Evolutionary conservation across 2,329 filamentous ascomycete genomes (phyloP), one percentile per base, ranked within the genome.

Genomic region (Neonectria faginata): DNA sequence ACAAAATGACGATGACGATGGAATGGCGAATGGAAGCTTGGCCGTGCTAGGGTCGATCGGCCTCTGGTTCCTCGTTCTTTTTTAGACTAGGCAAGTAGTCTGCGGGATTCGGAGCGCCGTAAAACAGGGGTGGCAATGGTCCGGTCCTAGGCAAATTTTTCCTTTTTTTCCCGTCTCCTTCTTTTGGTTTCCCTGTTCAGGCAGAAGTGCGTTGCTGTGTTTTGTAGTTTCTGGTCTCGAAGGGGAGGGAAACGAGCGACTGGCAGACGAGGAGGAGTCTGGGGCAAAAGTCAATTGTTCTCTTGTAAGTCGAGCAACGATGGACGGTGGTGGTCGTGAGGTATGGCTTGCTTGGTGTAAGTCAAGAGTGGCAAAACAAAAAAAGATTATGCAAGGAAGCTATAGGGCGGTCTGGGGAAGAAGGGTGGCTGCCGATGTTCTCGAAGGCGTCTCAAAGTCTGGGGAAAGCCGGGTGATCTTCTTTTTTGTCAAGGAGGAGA

Each of bases 31-130:
- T 59, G 47, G 57, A 52, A 59, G 57, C 59, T 61, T 67, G 67
- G 66, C 63, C 41, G 66, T 62, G 47, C 66, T 64, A 58, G 63
- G 67, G 48, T 69, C 66, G 64, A 66, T 63, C 58, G 66, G 62
- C 64, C 52, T 48, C 44, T 6, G 22, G 22, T 6, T 57, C 48
- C 11, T 39, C 14, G 14, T 16, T 39, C 14, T n/a, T 39, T n/a
- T 39, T 39, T 39, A 39, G 36, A 39, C 36, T 41, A 47, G 53
- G 57, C 27, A 53, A 62, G 64, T 51, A 62, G 64, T 51, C 52
- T 71, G 64, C 42, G 41, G 58, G 52, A 62, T 59, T 56, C 60
- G 54, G 50, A 62, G 53, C 27, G 58, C 62, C 58, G 65, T 3
- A 65, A 53, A 51, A 53, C 60, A 54, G 64, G 62, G 67, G 42